Percentiles rank a stretch among this genome's conserved stretches.
phyloP scores from a whole-genome alignment of 495 filamentous ascomycete species.

The Xylaria grammica region DNA sequence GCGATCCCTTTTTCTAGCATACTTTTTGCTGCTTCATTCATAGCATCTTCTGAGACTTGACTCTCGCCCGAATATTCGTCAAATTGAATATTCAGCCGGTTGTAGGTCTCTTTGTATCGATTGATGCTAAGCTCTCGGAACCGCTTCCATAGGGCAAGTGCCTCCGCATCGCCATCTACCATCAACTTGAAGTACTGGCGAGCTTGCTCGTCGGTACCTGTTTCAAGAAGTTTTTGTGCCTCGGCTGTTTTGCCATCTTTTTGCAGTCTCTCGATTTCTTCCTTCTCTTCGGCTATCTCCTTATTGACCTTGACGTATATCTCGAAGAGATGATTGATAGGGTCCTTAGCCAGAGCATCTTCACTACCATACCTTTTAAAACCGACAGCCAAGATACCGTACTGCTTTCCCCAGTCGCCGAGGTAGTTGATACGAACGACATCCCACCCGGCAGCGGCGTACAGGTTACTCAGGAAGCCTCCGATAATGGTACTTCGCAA shows the following conservation, averaged over 20 bases:
- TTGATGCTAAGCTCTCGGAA: conserved; percentile 91
- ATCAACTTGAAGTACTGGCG: conserved; percentile 89
- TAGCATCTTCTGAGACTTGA: conserved; percentile 82
- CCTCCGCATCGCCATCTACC: conserved; percentile 78
- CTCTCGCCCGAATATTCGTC: conserved; percentile 95
- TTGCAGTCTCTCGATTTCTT: conserved; percentile 52
- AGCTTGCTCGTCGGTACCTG: conserved; percentile 66
- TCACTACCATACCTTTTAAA: conserved; percentile 66
- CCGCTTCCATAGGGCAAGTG: conserved; percentile 78
- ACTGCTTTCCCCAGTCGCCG: conserved; percentile 73
- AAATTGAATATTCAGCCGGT: conserved; percentile 87
- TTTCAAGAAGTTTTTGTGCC: conserved; percentile 52
- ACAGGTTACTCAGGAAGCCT: conserved; percentile 66
- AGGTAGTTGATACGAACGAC: conserved; percentile 69
- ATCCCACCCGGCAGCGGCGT: conserved; percentile 65
- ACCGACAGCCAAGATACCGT: conserved; percentile 64
- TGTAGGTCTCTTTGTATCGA: conserved; percentile 78
- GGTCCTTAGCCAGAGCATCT: conserved; percentile 58
- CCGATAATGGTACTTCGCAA: conserved; percentile 71
- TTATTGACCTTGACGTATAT: conserved; percentile 68
- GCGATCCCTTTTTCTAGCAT: conserved; percentile 76
- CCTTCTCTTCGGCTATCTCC: conserved; percentile 62
- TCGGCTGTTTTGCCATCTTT: conserved; percentile 48
- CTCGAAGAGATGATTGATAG: conserved; percentile 68
- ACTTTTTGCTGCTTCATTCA: conserved; percentile 67